A percentile compares a stretch with the other conserved stretches of the same genome.
phyloP scores from a whole-genome alignment of 2,329 filamentous ascomycete genomes.

The Aphanocladium album region DNA sequence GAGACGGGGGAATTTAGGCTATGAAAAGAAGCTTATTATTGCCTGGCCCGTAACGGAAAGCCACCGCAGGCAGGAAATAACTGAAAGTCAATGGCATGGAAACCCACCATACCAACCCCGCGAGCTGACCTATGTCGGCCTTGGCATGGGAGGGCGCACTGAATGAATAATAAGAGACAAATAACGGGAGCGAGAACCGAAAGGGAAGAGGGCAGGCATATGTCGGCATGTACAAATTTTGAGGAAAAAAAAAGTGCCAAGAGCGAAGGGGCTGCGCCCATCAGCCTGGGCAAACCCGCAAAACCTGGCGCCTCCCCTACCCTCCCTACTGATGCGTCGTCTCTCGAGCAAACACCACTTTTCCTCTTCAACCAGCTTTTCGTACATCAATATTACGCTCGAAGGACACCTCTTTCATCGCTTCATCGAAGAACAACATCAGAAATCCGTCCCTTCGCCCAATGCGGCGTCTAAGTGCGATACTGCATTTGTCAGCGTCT shows the following conservation, averaged over 20 bases:
- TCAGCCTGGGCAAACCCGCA: conserved; percentile 11
- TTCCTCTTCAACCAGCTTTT: neutral
- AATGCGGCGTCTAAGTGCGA: conserved; percentile 7
- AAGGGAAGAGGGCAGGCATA: neutral
- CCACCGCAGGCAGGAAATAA: neutral
- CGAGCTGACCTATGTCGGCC: conserved; percentile 2
- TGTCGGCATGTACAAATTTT: neutral
- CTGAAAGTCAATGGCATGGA: neutral
- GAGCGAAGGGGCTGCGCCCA: conserved; percentile 6
- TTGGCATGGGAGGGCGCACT: neutral
- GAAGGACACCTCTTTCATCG: neutral
- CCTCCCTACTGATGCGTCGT: neutral
- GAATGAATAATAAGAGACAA: neutral
- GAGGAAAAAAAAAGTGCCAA: neutral
- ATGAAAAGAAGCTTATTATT: conserved; percentile 11
- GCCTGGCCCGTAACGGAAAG: neutral
- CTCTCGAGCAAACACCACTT: neutral
- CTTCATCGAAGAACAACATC: neutral
- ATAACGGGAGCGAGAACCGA: neutral
- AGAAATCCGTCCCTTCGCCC: neutral
- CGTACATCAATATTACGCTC: neutral
- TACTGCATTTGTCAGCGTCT: conserved; percentile 11
- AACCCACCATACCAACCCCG: neutral
- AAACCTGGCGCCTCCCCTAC: neutral
- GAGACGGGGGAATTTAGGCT: conserved; percentile 4